Percentiles rank a stretch among this genome's conserved stretches.
Conservation (phyloP, 768 basidiomycete genomes). For the Agrocybe pediades region DNA sequence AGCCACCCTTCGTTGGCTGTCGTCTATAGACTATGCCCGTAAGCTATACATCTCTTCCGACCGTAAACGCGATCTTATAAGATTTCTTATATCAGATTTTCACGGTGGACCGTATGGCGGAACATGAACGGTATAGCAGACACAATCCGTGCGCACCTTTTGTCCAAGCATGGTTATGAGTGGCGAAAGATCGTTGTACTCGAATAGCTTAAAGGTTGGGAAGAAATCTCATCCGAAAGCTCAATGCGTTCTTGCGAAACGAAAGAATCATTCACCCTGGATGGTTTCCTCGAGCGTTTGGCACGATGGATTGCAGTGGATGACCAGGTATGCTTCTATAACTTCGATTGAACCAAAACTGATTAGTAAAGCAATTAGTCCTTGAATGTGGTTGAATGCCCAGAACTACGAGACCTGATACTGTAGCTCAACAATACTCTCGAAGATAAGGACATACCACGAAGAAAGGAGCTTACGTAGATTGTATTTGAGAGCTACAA, state of each 20-base stretch:
- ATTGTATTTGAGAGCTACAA: conserved; percentile 26
- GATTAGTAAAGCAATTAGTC: conserved; percentile 24
- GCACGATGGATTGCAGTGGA: conserved; percentile 23
- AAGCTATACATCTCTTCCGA: conserved; percentile 13
- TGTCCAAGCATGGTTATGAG: conserved; percentile 14
- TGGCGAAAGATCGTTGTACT: conserved; percentile 13
- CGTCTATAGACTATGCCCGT: too few relatives aligned
- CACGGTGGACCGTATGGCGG: conserved; percentile 17
- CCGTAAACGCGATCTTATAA: not conserved
- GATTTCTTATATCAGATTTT: not conserved
- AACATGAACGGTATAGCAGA: conserved; percentile 20
- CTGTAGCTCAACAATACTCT: conserved; percentile 27
- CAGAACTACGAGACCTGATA: conserved; percentile 31
- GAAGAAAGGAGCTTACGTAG: conserved; percentile 30
- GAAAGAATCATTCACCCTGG: conserved; percentile 18
- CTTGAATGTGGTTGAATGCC: conserved; percentile 36
- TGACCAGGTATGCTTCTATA: conserved; percentile 33
- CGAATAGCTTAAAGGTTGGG: conserved; percentile 20
- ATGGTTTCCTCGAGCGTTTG: conserved; percentile 22
- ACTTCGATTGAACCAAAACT: not conserved
- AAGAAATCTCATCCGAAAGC: not conserved
- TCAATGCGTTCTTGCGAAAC: not conserved
- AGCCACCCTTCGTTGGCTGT: conserved; percentile 15
- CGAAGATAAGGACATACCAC: conserved; percentile 31
- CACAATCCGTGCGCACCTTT: conserved; percentile 24